Conservation (phyloP, 2,329 filamentous ascomycete genomes). For the Lachnellula hyalina region DNA sequence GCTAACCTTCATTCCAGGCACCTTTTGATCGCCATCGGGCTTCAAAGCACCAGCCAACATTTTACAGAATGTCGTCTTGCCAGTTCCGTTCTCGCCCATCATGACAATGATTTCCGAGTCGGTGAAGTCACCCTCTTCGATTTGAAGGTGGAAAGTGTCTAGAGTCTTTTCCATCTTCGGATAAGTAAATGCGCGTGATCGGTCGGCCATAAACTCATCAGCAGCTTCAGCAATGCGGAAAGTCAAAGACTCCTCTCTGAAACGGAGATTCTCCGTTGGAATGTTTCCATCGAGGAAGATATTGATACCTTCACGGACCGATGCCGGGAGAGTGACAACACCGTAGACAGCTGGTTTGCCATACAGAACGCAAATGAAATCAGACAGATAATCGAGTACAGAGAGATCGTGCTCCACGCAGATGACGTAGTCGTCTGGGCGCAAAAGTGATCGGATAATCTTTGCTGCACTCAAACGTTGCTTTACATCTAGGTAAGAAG, state of each 20-base stretch:
- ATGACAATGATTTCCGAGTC: constrained; percentile 99
- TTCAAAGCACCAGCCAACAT: constrained; percentile 91
- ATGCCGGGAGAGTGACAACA: constrained; percentile 92
- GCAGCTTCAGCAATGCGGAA: constrained; percentile 89
- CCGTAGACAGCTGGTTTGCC: constrained; percentile 93
- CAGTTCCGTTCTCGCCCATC: constrained; percentile 99
- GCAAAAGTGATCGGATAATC: constrained; percentile 85
- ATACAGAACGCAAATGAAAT: constrained; percentile 97
- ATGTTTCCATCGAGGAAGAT: constrained; percentile 99
- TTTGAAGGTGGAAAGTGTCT: constrained; percentile 76
- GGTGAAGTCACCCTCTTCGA: constrained; percentile 83
- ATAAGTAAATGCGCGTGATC: constrained; percentile 79
- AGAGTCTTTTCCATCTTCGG: constrained; percentile 90
- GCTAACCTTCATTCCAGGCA: constrained; percentile 94
- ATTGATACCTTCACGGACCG: constrained; percentile 98
- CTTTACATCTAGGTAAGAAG: constrained; percentile 98
- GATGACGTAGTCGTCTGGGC: constrained; percentile 91
- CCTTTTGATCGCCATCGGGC: constrained; percentile 71
- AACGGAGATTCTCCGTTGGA: constrained; percentile 95
- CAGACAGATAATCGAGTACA: constrained; percentile 95
- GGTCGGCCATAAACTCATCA: constrained; percentile 83
- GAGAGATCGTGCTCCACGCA: constrained; percentile 99
- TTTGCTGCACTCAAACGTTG: constrained; percentile 89
- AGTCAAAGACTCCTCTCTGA: constrained; percentile 93
- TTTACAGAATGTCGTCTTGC: constrained; percentile 98